Conservation (phyloP, 306 rosid genomes). For the Arachis stenosperma region DNA sequence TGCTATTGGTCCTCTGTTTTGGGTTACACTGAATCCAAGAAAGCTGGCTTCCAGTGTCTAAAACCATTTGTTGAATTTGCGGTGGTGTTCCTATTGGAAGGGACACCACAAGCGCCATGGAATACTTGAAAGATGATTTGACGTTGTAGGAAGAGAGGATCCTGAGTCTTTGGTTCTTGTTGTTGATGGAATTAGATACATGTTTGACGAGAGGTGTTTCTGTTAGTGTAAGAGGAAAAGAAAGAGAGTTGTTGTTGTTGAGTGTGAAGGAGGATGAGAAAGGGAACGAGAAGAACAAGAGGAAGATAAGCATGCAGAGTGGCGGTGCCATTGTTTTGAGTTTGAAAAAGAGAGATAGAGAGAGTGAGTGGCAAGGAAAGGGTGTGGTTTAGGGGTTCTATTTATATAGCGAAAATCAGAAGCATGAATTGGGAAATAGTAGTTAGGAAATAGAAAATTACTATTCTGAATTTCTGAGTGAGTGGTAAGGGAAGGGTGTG, state of each 20-base stretch:
- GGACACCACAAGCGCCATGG: constrained; percentile 70
- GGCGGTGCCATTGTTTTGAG: constrained; percentile 44
- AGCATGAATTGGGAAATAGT: not conserved
- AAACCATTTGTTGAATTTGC: constrained; percentile 75
- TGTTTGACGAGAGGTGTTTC: not conserved
- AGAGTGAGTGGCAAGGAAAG: constrained; percentile 16
- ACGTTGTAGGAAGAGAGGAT: constrained; percentile 42
- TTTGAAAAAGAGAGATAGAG: not conserved
- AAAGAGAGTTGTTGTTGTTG: constrained; percentile 34
- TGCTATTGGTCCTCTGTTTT: constrained; percentile 24
- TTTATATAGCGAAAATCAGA: constrained; percentile 38
- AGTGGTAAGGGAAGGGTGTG: not conserved
- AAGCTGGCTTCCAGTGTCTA: constrained; percentile 97
- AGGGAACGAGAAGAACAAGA: constrained; percentile 14
- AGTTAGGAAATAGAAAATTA: too few species aligned
- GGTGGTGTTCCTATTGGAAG: constrained; percentile 96
- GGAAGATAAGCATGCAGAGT: constrained; percentile 31
- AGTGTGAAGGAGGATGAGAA: constrained; percentile 32
- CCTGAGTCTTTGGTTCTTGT: not conserved
- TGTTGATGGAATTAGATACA: not conserved
- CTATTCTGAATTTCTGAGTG: not conserved
- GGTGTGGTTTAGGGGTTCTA: not conserved
- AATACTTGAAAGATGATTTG: constrained; percentile 64
- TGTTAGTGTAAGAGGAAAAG: constrained; percentile 54
- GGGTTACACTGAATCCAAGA: constrained; percentile 81